Evolutionary conservation across 164 flowering plant species (phyloP).

Genomic region (Stephania cephalantha): DNA sequence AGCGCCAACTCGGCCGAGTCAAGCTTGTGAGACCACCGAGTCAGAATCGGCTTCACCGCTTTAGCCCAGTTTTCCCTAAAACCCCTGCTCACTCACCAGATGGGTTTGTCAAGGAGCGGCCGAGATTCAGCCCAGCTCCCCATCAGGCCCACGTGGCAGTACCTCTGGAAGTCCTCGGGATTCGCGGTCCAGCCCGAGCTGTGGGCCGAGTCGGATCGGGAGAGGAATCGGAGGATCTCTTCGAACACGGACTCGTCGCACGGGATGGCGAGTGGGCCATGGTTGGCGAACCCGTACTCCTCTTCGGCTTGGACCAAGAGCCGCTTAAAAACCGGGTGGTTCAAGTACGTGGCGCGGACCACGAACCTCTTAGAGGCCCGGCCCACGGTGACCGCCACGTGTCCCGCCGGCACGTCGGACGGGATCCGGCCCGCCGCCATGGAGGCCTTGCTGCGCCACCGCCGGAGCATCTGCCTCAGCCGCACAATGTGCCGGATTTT

Average conservation of each 20-base stretch:
- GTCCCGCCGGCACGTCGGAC: slow-evolving; percentile 69
- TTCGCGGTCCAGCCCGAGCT: slow-evolving; percentile 33
- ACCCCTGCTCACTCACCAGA: slow-evolving; percentile 13
- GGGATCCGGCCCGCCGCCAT: slow-evolving; percentile 33
- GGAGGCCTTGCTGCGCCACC: slow-evolving; percentile 71
- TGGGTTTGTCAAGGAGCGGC: slow-evolving; percentile 41
- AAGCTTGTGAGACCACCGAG: background rate
- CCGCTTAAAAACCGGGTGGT: slow-evolving; percentile 70
- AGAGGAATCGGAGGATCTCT: slow-evolving; percentile 49
- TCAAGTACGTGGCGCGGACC: slow-evolving; percentile 66
- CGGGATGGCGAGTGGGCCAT: slow-evolving; percentile 70
- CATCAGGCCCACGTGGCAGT: slow-evolving; percentile 36
- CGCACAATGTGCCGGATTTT: slow-evolving; percentile 34
- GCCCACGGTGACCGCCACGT: slow-evolving; percentile 82
- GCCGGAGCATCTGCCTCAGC: slow-evolving; percentile 60
- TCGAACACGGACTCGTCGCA: slow-evolving; percentile 81
- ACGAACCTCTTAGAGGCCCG: slow-evolving; percentile 50
- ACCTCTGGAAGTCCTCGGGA: slow-evolving; percentile 47
- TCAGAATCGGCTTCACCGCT: background rate
- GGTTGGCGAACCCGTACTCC: slow-evolving; percentile 64
- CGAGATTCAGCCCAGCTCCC: slow-evolving; percentile 62
- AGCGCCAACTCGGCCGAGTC: slow-evolving; percentile 3
- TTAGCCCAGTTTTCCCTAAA: too few species aligned
- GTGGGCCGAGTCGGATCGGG: slow-evolving; percentile 32
- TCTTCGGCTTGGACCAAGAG: slow-evolving; percentile 69